Evolutionary conservation across 768 basidiomycete genomes (phyloP).

Genomic region (Lactarius sanguifluus): DNA sequence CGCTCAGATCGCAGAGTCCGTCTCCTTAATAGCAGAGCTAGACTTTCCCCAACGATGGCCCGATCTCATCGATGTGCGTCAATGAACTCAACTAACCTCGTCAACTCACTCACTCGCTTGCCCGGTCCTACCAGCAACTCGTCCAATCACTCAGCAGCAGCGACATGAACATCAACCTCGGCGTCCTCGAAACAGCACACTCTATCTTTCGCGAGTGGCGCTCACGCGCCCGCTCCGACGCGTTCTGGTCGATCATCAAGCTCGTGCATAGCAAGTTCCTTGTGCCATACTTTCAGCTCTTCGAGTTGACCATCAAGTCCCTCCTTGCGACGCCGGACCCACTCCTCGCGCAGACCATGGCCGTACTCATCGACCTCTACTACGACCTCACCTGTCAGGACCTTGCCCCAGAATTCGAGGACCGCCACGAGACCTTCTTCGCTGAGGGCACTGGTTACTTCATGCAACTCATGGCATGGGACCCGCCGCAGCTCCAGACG

Average conservation of each 20-base stretch:
- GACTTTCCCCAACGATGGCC: slow-evolving; percentile 93
- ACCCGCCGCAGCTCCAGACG: slow-evolving; percentile 61
- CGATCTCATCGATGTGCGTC: slow-evolving; percentile 83
- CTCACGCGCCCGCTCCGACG: slow-evolving; percentile 82
- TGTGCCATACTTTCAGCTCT: slow-evolving; percentile 79
- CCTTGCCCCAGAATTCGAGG: slow-evolving; percentile 91
- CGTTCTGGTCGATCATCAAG: slow-evolving; percentile 89
- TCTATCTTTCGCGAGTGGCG: slow-evolving; percentile 96
- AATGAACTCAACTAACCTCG: background rate
- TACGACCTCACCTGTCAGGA: slow-evolving; percentile 96
- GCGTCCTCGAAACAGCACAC: slow-evolving; percentile 91
- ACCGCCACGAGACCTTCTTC: slow-evolving; percentile 82
- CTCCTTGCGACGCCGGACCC: slow-evolving; percentile 46
- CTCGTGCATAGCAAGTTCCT: slow-evolving; percentile 83
- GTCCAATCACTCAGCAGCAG: slow-evolving; percentile 75
- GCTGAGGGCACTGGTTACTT: slow-evolving; percentile 67
- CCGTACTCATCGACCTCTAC: slow-evolving; percentile 81
- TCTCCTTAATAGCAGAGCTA: slow-evolving; percentile 84
- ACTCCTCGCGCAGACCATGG: slow-evolving; percentile 70
- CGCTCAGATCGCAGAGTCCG: slow-evolving; percentile 89
- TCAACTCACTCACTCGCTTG: slow-evolving; percentile 3
- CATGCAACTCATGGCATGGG: slow-evolving; percentile 79
- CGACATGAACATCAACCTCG: slow-evolving; percentile 84
- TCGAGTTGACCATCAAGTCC: slow-evolving; percentile 59
- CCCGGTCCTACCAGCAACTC: slow-evolving; percentile 59